Percentiles rank a stretch among this genome's conserved stretches.
These are phyloP conservation scores for Vigna unguiculata DNA, from an alignment of 306 rosid genomes.

Conservation along the genomic window DNA sequence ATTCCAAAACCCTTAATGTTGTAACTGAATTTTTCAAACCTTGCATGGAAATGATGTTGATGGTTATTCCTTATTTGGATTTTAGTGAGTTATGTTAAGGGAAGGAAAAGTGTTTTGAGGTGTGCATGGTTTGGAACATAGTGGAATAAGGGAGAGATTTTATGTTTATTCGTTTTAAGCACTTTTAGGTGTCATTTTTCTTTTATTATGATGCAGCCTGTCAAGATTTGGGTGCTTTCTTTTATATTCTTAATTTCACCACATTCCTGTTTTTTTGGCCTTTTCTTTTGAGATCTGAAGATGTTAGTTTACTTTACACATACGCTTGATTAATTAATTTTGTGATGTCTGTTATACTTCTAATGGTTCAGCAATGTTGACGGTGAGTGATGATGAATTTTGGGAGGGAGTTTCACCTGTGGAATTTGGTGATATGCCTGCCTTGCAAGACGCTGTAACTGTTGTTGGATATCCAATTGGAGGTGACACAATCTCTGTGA, in stretches of 20 bases:
- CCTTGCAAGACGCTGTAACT: conserved; percentile 93
- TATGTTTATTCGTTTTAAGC: not conserved
- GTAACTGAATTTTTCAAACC: not conserved
- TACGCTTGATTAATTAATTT: conserved; percentile 2
- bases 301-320: conserved; percentile 9
- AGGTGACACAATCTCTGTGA: conserved; percentile 96
- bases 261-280: not conserved
- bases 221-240: no score
- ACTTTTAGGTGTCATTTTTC: no score
- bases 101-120: no score
- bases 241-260: not conserved
- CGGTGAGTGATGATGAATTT: conserved; percentile 88
- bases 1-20: not conserved
- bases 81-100: not conserved
- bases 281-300: not conserved
- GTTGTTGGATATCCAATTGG: conserved; percentile 99
- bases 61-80: not conserved
- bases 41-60: not conserved
- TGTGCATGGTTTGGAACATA: not conserved
- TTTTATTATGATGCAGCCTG: no score
- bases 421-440: conserved; percentile 85
- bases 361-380: conserved; percentile 77
- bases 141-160: conserved; percentile 10
- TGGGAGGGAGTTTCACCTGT: conserved; percentile 93
- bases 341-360: conserved; percentile 12